Conservation (phyloP, 116 monocot genomes). For the Dioscorea cayenensis region DNA sequence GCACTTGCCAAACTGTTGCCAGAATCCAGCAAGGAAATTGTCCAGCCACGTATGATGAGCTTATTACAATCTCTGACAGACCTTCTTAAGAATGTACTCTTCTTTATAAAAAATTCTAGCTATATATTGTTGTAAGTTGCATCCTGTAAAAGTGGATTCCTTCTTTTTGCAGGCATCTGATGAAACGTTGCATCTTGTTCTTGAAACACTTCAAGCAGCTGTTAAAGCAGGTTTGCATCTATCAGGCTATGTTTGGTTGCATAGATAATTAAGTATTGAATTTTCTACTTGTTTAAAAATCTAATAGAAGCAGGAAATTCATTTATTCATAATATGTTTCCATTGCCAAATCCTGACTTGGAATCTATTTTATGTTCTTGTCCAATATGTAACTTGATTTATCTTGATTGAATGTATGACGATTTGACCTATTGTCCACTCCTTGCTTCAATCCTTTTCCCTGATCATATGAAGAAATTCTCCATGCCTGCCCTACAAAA, state of each 20-base stretch:
- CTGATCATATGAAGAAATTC: no score
- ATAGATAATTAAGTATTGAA: neutral
- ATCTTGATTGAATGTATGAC: no score
- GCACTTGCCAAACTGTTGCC: conserved; percentile 64
- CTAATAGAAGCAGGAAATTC: neutral
- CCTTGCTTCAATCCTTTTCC: no score
- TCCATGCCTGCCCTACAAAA: no score
- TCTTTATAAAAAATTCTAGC: neutral
- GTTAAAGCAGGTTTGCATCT: conserved; percentile 63
- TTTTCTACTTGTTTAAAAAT: neutral
- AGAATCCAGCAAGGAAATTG: conserved; percentile 39
- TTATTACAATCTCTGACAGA: conserved; percentile 73
- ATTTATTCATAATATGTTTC: neutral
- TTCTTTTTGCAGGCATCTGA: conserved; percentile 74
- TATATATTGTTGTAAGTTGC: neutral
- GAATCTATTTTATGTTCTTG: no score
- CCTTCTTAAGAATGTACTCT: conserved; percentile 76
- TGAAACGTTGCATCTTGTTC: conserved; percentile 93
- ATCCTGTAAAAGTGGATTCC: neutral
- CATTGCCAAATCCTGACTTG: neutral
- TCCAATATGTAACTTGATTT: no score
- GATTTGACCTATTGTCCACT: no score
- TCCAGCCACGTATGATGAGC: conserved; percentile 44
- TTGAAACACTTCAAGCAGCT: conserved; percentile 92
- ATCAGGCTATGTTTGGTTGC: neutral